Evolutionary conservation across 345 rosid species (phyloP).

Genomic region (Brassica incana): DNA sequence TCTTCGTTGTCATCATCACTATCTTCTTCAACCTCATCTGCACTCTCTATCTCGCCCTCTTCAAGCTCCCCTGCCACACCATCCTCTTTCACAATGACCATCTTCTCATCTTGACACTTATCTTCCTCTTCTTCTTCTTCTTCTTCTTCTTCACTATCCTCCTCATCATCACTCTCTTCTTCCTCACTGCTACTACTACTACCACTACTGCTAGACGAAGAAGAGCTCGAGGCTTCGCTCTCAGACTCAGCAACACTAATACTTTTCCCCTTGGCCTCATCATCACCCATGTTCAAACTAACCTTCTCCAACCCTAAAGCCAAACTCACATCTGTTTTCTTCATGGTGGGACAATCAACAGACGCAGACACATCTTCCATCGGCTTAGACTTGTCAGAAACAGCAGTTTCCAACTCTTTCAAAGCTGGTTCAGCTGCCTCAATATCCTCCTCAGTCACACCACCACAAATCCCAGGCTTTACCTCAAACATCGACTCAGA

Average conservation of each 20-base stretch:
- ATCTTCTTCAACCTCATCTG: conserved; percentile 28
- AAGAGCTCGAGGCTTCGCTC: conserved; percentile 45
- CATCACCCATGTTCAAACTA: conserved; percentile 44
- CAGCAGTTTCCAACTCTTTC: conserved; percentile 6
- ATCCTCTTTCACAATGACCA: conserved; percentile 11
- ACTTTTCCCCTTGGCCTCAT: conserved; percentile 35
- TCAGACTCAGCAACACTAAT: conserved; percentile 43
- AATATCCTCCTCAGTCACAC: conserved; percentile 20
- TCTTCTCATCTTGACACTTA: conserved; percentile 10
- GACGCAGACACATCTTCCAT: conserved; percentile 15
- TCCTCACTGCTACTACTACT: conserved; percentile 34
- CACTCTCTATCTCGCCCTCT: conserved; percentile 50
- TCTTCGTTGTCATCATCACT: conserved; percentile 45
- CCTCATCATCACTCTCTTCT: conserved; percentile 30
- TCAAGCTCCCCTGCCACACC: conserved; percentile 35
- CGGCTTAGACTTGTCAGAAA: conserved; percentile 14
- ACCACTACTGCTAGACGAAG: conserved; percentile 47
- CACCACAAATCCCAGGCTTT: conserved; percentile 18
- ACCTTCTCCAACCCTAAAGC: conserved; percentile 49
- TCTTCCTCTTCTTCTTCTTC: conserved; percentile 26
- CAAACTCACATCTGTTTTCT: conserved; percentile 35
- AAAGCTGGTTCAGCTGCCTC: conserved; percentile 28
- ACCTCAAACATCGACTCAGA: conserved; percentile 25
- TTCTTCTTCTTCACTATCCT: conserved; percentile 22
- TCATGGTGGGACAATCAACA: conserved; percentile 29